A percentile compares a stretch with the other conserved stretches of the same genome.
These are phyloP conservation scores for Reutealis trisperma DNA, from an alignment of 345 rosid genomes.

Conservation along the genomic window DNA sequence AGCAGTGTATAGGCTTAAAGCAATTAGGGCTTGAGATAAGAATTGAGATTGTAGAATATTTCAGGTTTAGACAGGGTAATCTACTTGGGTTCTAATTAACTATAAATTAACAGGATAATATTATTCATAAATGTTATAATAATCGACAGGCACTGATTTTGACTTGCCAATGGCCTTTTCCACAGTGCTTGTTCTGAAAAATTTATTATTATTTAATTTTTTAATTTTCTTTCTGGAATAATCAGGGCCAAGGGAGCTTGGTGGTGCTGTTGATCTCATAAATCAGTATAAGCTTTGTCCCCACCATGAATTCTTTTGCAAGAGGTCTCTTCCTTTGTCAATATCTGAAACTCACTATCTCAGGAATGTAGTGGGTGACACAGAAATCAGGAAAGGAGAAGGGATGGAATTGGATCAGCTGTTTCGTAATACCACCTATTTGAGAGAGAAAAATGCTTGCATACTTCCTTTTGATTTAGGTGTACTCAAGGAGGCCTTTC, in stretches of 20 bases:
- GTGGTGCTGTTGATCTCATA: constrained; percentile 86
- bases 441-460: constrained; percentile 45
- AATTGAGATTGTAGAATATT: no score
- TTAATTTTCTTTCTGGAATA: constrained; percentile 12
- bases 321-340: constrained; percentile 73
- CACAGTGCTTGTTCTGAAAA: no score
- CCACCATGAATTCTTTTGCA: constrained; percentile 83
- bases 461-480: constrained; percentile 77
- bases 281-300: constrained; percentile 67
- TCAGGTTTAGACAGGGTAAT: no score
- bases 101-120: no score
- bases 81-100: no score
- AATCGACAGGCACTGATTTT: no score
- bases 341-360: constrained; percentile 78
- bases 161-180: no score
- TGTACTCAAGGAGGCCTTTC: constrained; percentile 74
- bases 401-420: constrained; percentile 91
- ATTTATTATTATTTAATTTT: neutral
- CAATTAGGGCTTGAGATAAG: no score
- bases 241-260: constrained; percentile 74
- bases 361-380: constrained; percentile 76
- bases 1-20: no score
- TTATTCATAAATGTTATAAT: no score
- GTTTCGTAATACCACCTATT: constrained; percentile 43
- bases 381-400: constrained; percentile 85